Conservation (phyloP, 2,329 filamentous ascomycete species). For the Fusarium chuoi region DNA sequence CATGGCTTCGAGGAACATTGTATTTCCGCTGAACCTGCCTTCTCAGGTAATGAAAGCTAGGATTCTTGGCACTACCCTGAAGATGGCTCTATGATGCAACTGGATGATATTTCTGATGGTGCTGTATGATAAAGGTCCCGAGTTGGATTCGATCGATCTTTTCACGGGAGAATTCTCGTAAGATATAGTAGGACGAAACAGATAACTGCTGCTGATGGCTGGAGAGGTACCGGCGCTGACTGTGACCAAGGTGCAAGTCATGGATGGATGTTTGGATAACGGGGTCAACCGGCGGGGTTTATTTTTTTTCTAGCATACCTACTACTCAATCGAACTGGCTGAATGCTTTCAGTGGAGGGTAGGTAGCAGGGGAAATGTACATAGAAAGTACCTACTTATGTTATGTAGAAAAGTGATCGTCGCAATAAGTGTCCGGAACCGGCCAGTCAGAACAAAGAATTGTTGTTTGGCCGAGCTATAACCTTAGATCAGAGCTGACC, state of each 20-base stretch:
- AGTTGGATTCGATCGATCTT: constrained; percentile 6
- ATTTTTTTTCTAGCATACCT: background rate
- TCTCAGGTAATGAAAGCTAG: constrained; percentile 7
- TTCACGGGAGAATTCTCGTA: background rate
- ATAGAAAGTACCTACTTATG: too few relatives aligned
- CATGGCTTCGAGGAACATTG: constrained; percentile 3
- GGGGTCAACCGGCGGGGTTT: constrained; percentile 29
- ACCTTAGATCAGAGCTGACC: constrained; percentile 17
- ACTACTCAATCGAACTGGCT: constrained; percentile 21
- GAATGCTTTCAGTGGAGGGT: constrained; percentile 6
- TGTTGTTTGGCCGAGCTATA: constrained; percentile 13
- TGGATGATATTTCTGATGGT: background rate
- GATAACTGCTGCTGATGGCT: background rate
- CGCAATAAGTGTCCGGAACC: constrained; percentile 23
- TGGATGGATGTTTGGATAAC: constrained; percentile 4
- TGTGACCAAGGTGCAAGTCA: background rate
- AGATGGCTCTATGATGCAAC: background rate
- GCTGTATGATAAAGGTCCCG: background rate
- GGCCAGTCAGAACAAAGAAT: constrained; percentile 27
- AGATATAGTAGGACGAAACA: background rate
- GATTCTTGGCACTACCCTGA: background rate
- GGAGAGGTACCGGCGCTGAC: background rate
- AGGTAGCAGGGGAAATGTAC: constrained; percentile 10
- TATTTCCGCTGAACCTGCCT: constrained; percentile 4
- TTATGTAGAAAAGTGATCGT: constrained; percentile 21